Base-by-base conservation (phyloP, 2,329 filamentous ascomycete genomes). In the Coniochaeta sp. region DNA sequence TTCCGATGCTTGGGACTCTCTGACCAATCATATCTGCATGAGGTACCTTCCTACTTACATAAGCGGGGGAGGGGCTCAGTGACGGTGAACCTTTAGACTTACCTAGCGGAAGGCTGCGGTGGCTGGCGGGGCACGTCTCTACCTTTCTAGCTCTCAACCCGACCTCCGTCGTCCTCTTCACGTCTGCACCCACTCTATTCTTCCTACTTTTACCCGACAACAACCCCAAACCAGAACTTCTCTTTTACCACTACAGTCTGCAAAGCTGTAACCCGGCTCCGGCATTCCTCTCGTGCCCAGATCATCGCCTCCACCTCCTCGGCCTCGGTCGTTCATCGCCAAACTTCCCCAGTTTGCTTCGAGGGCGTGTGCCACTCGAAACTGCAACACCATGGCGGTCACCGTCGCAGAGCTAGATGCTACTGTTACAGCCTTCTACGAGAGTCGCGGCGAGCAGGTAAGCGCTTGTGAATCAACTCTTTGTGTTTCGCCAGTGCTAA, bases 401-500 rank as follows among this genome's bases (percentile, higher is more conserved):
- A 81, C 89, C 71, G 93, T 99, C 77, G 87, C 89, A 76, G 95
- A 99, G 86, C 87, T 99, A 81, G 95, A 99, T 85, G 88, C 83
- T 76, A 95, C 92, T 67, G 93, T 98, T 83, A 93, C 90, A 75
- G 87, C 91, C 80, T 98, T 99, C 79, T 99, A 96, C 73, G 93
- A 98, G 80, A 93, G 93, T 74, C 90, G 93, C 76, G 95, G 95
- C 70, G 91, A 97, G 63, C 85, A 92, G 81, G 92, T 96, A 81
- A 70, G 88, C 63, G 59, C 66, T 28, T 61, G 24, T 8, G n/a
- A 1, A n/a, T 52, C 54, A 22, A 57, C 1, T 31, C 8, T 57
- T 59, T 24, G 58, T 58, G 17, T 33, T 57, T 28, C n/a, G 60
- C 52, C 58, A 58, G 62, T 59, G 47, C 76, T 79, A 68, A 79